phyloP scores from a whole-genome alignment of 345 rosid genomes.

The Moringa oleifera region DNA sequence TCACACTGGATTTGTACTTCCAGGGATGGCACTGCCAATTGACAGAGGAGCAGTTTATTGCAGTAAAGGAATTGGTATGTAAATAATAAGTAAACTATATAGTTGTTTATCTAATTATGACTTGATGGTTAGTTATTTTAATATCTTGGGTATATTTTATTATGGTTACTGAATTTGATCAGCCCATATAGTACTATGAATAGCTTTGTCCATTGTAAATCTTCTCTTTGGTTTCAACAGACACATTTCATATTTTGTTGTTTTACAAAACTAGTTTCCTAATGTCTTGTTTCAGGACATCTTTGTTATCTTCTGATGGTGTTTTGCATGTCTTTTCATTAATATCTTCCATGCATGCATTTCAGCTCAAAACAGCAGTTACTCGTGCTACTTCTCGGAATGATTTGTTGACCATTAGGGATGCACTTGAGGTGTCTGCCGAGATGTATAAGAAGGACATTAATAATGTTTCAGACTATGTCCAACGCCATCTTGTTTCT shows the following conservation, averaged over 20 bases:
- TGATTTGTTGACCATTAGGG: slow-evolving; percentile 81
- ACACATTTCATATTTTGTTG: not conserved
- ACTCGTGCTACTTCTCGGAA: slow-evolving; percentile 89
- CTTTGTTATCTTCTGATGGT: not conserved
- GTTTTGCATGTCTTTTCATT: not conserved
- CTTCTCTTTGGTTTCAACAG: no score
- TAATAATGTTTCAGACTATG: slow-evolving; percentile 83
- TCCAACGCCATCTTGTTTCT: slow-evolving; percentile 92
- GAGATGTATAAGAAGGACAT: slow-evolving; percentile 92
- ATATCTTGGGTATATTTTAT: not conserved
- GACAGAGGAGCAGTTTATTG: slow-evolving; percentile 94
- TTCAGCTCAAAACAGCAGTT: slow-evolving; percentile 96
- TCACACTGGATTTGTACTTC: slow-evolving; percentile 27
- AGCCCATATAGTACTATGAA: no score
- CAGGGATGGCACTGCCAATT: slow-evolving; percentile 90
- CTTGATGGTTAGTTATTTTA: not conserved
- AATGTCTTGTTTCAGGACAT: not conserved
- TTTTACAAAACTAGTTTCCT: not conserved
- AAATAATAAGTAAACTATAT: slow-evolving; percentile 10
- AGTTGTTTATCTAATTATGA: slow-evolving; percentile 6
- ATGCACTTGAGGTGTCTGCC: slow-evolving; percentile 98
- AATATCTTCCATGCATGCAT: slow-evolving; percentile 4
- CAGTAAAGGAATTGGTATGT: slow-evolving; percentile 95
- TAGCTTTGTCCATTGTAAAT: not conserved
- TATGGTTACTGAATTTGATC: not conserved